Evolutionary conservation across 1,284 basidiomycete species (phyloP).

Genomic region (Rhodotorula sp.): DNA sequence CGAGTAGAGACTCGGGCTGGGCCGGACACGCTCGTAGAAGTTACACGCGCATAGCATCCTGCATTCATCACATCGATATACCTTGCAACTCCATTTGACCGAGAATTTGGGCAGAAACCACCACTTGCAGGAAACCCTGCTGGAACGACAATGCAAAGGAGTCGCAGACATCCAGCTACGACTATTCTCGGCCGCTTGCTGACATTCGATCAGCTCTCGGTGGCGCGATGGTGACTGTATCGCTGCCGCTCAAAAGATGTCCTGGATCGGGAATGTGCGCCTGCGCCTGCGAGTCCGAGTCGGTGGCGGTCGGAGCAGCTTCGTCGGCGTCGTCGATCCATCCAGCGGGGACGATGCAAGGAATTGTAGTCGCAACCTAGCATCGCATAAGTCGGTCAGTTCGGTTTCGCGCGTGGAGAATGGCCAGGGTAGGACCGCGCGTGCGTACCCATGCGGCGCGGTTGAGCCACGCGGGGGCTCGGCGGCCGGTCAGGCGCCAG

Average conservation of each 20-base stretch:
- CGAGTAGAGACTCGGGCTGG: constrained; percentile 17
- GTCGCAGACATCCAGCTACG: background rate
- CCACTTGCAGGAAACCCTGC: background rate
- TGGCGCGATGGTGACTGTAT: constrained; percentile 14
- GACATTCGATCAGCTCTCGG: constrained; percentile 25
- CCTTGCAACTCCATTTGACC: no score
- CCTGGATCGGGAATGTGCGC: constrained; percentile 9
- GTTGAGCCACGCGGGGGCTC: constrained; percentile 45
- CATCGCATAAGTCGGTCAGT: no score
- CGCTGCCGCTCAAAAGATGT: background rate
- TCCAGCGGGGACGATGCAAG: constrained; percentile 36
- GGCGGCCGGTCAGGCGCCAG: constrained; percentile 41
- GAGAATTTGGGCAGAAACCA: no score
- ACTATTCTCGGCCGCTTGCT: constrained; percentile 9
- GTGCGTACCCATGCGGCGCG: constrained; percentile 33
- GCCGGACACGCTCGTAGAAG: no score
- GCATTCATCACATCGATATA: no score
- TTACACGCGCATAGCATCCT: no score
- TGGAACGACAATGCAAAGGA: no score
- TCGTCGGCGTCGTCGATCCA: constrained; percentile 39
- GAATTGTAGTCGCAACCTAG: constrained; percentile 37
- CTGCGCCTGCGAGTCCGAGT: background rate
- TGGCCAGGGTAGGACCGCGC: background rate
- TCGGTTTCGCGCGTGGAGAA: background rate
- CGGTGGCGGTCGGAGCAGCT: constrained; percentile 10